Evolutionary conservation across 169 alveolate genomes (phyloP).

Genomic region (Pseudocohnilembus persalinus): DNA sequence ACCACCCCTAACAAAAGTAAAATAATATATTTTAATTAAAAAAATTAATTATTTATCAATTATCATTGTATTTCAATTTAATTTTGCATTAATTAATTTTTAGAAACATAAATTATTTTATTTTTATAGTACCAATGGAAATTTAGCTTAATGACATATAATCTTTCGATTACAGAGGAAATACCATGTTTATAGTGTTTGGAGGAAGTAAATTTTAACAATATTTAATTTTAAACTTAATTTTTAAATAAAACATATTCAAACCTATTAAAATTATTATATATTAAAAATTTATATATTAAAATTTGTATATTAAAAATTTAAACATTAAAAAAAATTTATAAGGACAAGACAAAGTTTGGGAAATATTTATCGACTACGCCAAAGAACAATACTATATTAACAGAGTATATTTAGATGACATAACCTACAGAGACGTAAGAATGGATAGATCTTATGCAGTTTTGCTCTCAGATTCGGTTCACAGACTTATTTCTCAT

Average conservation of each 20-base stretch:
- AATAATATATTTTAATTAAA: no score
- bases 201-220: no score
- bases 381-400: neutral
- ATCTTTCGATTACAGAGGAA: neutral
- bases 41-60: no score
- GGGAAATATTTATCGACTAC: neutral
- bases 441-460: neutral
- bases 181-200: neutral
- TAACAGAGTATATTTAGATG: neutral
- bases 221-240: no score
- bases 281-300: no score
- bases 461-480: neutral
- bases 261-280: no score
- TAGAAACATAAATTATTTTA: no score
- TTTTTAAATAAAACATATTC: no score
- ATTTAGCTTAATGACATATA: neutral
- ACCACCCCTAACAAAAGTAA: neutral
- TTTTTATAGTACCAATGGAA: neutral
- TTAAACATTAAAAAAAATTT: no score
- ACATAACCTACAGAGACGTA: neutral
- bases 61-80: no score
- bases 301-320: no score
- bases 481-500: neutral
- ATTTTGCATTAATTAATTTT: neutral
- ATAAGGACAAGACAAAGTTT: neutral